Percentiles rank a stretch among this genome's conserved stretches.
Conservation (phyloP, 2,329 filamentous ascomycete genomes). For the Didymella keratinophila region DNA sequence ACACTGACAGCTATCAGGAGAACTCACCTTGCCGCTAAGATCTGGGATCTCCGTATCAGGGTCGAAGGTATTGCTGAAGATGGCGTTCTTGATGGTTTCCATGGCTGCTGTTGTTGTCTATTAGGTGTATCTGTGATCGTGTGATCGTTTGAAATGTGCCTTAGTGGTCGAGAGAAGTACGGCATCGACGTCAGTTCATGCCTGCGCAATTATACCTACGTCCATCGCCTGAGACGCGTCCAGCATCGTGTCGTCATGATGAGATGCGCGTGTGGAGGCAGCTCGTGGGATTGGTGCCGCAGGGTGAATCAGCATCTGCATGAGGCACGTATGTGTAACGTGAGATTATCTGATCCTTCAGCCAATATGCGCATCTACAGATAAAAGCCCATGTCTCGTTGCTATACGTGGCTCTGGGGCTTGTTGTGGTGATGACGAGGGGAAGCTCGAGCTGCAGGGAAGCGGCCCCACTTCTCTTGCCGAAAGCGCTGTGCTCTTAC, state of each 20-base stretch:
- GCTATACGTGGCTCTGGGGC: neutral
- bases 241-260: conserved; percentile 23
- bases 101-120: conserved; percentile 1
- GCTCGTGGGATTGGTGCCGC: conserved; percentile 4
- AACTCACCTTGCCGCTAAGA: conserved; percentile 48
- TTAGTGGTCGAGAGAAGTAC: neutral
- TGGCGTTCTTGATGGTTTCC: conserved; percentile 15
- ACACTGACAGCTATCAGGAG: too few relatives aligned
- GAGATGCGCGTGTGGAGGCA: conserved; percentile 5
- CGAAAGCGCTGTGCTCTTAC: too few relatives aligned
- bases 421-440: neutral
- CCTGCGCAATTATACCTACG: conserved; percentile 1
- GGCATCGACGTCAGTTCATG: neutral
- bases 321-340: neutral
- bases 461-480: neutral
- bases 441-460: conserved; percentile 1
- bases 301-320: neutral
- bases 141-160: neutral
- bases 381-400: neutral
- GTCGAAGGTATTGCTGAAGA: conserved; percentile 50
- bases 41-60: conserved; percentile 53
- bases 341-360: neutral
- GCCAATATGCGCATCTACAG: too few relatives aligned
- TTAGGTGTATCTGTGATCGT: too few relatives aligned
- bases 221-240: conserved; percentile 2